Base-by-base conservation (phyloP, 352 stramenopile species). In the Pythium brassicae region DNA sequence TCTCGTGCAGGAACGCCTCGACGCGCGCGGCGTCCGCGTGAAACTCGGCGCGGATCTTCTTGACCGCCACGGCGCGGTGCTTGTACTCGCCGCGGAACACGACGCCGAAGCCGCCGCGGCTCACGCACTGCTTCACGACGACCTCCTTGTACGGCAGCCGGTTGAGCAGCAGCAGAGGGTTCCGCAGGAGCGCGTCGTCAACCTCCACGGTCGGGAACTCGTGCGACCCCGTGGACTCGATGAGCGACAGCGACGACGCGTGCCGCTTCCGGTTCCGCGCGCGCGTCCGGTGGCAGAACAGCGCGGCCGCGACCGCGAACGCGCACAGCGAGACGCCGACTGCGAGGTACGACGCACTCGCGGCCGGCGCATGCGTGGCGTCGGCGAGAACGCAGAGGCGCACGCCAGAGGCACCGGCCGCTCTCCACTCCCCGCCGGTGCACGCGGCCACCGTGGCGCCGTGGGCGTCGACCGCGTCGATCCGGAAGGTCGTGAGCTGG, bases 121-220 rank as follows among this genome's bases (percentile, higher is more conserved):
- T 81, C 53, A 89, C 76, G 34, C 69, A 83, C 32, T 80, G 76
- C 14, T 63, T 70, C 12, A 89, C 65, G 22, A 73, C 74, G 14
- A 89, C 53, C 11, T 87, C 72, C 53, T 84, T 77, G 66, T 78
- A 84, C 37, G 71, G 76, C 50, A 89, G 82, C 11, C 78, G 75
- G 50, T 82, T 63, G 19, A 70, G 69, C 27, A 84, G 66, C 42
- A 89, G 82, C 15, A 82, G 62, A 14, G 75, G 76, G 44, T 86
- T 72, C 53, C 83, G 83, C 34, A 86, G 67, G 20, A 86, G 66
- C 22, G 72, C 73, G 4, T 69, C 71, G 57, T 74, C 74, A 32
- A 73, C 62, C 20, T 72, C 74, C 29, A 35, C 29, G 9, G 29
- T 35, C 29, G 29, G 29, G 29, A 14, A 35, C 32, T 71, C 72